These are phyloP conservation scores for Sequoiadendron giganteum DNA, from an alignment of 75 land plant species.

Conservation along the genomic window DNA sequence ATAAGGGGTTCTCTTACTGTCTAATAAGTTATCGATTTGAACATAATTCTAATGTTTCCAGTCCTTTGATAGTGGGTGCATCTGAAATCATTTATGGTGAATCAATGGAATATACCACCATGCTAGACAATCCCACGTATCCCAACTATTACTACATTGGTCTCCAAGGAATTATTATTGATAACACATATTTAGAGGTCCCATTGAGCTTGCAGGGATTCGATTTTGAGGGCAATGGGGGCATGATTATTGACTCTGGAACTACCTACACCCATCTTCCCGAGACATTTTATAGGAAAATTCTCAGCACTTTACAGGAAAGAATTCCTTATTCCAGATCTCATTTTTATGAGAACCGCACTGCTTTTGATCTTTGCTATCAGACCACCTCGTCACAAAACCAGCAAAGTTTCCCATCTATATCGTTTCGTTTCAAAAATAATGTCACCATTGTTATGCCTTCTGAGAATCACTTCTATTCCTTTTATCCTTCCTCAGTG, in stretches of 20 bases:
- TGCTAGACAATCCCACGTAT: neutral
- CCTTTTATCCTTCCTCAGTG: no score
- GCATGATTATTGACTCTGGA: conserved; percentile 37
- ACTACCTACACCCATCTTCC: conserved; percentile 61
- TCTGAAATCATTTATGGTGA: neutral
- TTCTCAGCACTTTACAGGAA: neutral
- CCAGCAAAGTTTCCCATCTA: no score
- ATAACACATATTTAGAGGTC: no score
- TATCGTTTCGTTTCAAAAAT: no score
- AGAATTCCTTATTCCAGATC: no score
- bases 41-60: neutral
- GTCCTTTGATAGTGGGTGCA: neutral
- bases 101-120: neutral
- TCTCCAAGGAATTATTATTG: neutral
- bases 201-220: neutral
- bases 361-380: no score
- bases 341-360: no score
- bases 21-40: conserved; percentile 42
- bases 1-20: conserved; percentile 70
- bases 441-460: no score
- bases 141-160: neutral
- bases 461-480: no score
- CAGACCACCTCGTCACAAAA: no score
- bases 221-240: no score
- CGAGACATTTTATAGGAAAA: neutral